Conservation (phyloP, 2,329 filamentous ascomycete genomes). For the Parastagonospora avenae region DNA sequence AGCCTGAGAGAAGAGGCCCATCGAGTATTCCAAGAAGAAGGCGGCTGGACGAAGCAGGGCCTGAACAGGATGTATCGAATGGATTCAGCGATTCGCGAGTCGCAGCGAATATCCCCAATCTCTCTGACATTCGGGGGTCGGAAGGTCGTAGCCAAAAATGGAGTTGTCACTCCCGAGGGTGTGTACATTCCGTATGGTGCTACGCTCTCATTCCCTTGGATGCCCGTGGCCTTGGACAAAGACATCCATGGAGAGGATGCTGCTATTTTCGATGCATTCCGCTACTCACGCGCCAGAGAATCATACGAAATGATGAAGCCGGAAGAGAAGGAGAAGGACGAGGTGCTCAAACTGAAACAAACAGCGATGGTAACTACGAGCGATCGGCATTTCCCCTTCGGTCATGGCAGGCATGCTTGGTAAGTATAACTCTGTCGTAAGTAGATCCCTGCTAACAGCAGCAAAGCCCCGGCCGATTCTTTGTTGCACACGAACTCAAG, state of each 20-base stretch:
- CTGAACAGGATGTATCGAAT: constrained; percentile 53
- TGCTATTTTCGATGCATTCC: constrained; percentile 28
- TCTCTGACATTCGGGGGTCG: constrained; percentile 54
- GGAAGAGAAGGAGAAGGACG: constrained; percentile 21
- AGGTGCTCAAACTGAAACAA: constrained; percentile 42
- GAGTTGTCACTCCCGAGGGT: constrained; percentile 80
- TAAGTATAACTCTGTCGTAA: constrained; percentile 25
- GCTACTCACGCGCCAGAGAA: constrained; percentile 28
- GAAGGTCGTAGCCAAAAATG: constrained; percentile 65
- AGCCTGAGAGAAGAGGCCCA: constrained; percentile 53
- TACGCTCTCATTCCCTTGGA: constrained; percentile 24
- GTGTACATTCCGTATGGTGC: constrained; percentile 21
- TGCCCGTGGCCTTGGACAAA: constrained; percentile 19
- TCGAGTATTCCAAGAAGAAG: constrained; percentile 41
- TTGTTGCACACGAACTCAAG: constrained; percentile 45
- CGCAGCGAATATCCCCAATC: constrained; percentile 57
- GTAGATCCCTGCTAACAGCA: constrained; percentile 6
- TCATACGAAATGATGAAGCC: constrained; percentile 22
- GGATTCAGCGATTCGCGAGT: constrained; percentile 61
- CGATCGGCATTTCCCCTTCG: constrained; percentile 59
- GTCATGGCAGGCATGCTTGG: constrained; percentile 60
- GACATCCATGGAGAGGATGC: constrained; percentile 18
- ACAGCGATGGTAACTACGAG: constrained; percentile 61
- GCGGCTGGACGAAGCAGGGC: constrained; percentile 54
- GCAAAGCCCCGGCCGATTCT: constrained; percentile 45